Evolutionary conservation across 164 flowering plant genomes (phyloP), one percentile per base, ranked within the genome.

Genomic region (Pachysandra terminalis): DNA sequence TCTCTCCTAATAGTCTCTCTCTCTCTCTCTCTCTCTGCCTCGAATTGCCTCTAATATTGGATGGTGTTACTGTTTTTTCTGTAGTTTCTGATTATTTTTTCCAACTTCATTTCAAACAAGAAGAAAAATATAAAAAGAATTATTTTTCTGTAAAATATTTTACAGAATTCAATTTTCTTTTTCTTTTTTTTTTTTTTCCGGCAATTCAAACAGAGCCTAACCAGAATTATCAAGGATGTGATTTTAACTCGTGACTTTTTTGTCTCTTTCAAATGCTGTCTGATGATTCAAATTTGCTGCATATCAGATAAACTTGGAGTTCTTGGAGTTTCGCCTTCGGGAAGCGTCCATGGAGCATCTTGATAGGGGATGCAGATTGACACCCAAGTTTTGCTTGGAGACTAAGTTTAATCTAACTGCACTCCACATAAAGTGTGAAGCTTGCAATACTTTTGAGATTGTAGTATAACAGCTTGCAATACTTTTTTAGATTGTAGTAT

Each of bases 311-410:
- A 84, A 74, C 67, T 69, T 95, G 87, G 87, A 83, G 0, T 56
- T 77, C 37, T 65, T 92, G 75, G 73, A 75, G 61, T 64, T 9
- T 19, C 84, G 93, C 41, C 81, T 95, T 35, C 96, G 85, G 7
- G 93, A 95, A 74, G 89, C 78, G 16, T 90, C 82, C 64, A 62
- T 80, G 16, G 97, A 92, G 52, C 99, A 95, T 81, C 79, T 92
- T 59, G 96, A 84, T 49, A 81, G 80, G 49, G 99, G 99, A 53
- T 95, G 99, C 82, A 82, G 76, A 71, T 70, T 76, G 69, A 78
- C 75, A 28, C 97, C 99, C 56, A 80, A 80, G 71, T 92, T 92
- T 71, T 78, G 85, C 74, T 45, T 90, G 53, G 86, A 95, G 70
- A 80, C 84, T 22, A 78, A 72, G 66, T 90, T 90, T 73, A 77